These are phyloP conservation scores for Ramularia collo-cygni DNA, from an alignment of 2,329 filamentous ascomycete species.

Conservation along the genomic window DNA sequence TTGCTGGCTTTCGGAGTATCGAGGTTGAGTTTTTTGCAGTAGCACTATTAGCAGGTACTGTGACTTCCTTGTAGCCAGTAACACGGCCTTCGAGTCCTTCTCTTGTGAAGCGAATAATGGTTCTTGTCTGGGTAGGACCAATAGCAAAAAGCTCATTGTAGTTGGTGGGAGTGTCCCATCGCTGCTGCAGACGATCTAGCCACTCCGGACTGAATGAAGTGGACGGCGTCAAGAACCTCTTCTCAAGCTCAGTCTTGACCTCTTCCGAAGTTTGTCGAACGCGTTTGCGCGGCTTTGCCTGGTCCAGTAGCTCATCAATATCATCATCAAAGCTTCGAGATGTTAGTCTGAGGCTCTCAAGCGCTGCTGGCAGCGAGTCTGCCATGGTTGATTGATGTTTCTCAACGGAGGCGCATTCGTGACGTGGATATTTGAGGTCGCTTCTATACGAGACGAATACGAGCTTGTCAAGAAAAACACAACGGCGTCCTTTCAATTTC, in stretches of 20 bases:
- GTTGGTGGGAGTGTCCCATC: conserved; percentile 77
- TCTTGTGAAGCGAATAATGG: conserved; percentile 85
- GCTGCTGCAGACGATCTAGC: conserved; percentile 82
- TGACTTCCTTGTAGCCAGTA: conserved; percentile 89
- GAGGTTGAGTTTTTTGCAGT: conserved; percentile 96
- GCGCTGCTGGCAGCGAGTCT: conserved; percentile 39
- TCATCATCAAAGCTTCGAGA: conserved; percentile 16
- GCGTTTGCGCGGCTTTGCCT: conserved; percentile 47
- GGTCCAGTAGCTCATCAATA: conserved; percentile 56
- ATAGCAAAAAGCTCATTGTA: conserved; percentile 80
- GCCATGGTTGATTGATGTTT: conserved; percentile 12
- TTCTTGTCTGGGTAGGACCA: conserved; percentile 85
- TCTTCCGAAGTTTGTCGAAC: conserved; percentile 50
- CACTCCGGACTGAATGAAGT: conserved; percentile 73
- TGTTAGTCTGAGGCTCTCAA: conserved; percentile 46
- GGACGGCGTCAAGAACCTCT: conserved; percentile 72
- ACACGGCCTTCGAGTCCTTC: conserved; percentile 89
- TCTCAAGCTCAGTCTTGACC: conserved; percentile 65
- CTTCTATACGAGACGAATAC: too few species aligned
- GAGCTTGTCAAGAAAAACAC: too few species aligned
- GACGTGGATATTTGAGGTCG: too few species aligned
- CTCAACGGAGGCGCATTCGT: too few species aligned
- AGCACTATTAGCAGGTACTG: conserved; percentile 78
- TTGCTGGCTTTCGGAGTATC: conserved; percentile 75
- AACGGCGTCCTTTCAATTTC: too few species aligned